phyloP scores from a whole-genome alignment of 1,284 basidiomycete genomes.

The Puccinia polysora region DNA sequence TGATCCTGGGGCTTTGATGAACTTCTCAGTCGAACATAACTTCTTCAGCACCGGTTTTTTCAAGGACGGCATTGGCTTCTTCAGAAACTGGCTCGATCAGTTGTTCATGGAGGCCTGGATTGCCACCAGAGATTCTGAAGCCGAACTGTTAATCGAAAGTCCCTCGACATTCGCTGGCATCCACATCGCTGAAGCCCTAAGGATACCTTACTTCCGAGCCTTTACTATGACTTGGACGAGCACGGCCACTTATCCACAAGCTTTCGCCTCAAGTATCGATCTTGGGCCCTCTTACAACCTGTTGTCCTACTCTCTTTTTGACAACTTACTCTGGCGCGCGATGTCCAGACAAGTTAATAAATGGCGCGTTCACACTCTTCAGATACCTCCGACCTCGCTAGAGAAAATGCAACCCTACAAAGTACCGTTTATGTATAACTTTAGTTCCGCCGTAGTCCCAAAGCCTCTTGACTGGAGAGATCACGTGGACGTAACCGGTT shows the following conservation, averaged over 20 bases:
- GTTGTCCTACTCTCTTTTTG: slow-evolving; percentile 84
- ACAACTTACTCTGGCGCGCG: slow-evolving; percentile 62
- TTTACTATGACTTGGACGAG: slow-evolving; percentile 65
- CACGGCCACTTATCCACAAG: slow-evolving; percentile 90
- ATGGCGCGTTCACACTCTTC: slow-evolving; percentile 74
- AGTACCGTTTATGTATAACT: slow-evolving; percentile 52
- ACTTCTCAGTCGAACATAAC: slow-evolving; percentile 84
- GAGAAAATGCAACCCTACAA: slow-evolving; percentile 56
- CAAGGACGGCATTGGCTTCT: slow-evolving; percentile 73
- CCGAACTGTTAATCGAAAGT: slow-evolving; percentile 87
- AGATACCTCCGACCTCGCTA: slow-evolving; percentile 71
- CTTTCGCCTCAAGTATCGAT: background rate
- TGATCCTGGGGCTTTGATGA: slow-evolving; percentile 81
- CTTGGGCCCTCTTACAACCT: slow-evolving; percentile 46
- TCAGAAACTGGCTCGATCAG: slow-evolving; percentile 95
- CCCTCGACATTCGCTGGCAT: slow-evolving; percentile 97
- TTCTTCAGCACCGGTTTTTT: slow-evolving; percentile 92
- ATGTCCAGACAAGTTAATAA: slow-evolving; percentile 89
- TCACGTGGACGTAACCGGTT: slow-evolving; percentile 73
- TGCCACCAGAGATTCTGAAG: slow-evolving; percentile 72
- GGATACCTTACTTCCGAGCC: slow-evolving; percentile 86
- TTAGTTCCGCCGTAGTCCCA: slow-evolving; percentile 62
- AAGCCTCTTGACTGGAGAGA: slow-evolving; percentile 95
- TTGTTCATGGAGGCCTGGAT: slow-evolving; percentile 88
- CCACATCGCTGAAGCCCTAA: slow-evolving; percentile 92